These are phyloP conservation scores for Colletotrichum lini DNA, from an alignment of 2,329 filamentous ascomycete genomes.

Conservation along the genomic window DNA sequence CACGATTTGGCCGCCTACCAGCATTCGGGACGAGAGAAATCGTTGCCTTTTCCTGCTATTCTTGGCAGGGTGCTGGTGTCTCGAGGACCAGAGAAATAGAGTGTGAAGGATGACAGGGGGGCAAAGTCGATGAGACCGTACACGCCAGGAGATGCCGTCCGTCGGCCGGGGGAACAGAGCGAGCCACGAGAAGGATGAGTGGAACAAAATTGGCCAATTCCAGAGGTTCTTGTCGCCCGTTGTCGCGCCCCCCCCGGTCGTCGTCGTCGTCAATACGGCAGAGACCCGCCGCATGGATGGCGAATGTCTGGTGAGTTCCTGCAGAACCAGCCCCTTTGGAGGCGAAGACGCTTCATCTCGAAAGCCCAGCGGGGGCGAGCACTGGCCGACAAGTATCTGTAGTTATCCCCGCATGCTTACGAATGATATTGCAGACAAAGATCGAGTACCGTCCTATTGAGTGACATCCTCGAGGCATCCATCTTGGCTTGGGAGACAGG, in stretches of 20 bases:
- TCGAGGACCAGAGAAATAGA: background rate
- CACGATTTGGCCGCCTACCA: background rate
- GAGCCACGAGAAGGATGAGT: conserved; percentile 37
- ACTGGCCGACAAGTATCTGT: background rate
- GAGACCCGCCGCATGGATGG: conserved; percentile 38
- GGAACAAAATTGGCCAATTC: conserved; percentile 40
- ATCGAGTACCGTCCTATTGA: background rate
- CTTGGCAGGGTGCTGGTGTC: conserved; percentile 19
- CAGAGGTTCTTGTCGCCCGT: conserved; percentile 28
- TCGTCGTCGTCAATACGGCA: conserved; percentile 20
- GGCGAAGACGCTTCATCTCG: conserved; percentile 8
- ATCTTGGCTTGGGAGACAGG: background rate
- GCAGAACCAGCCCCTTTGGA: conserved; percentile 36
- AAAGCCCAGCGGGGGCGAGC: conserved; percentile 7
- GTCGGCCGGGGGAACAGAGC: conserved; percentile 38
- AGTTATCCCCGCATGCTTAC: background rate
- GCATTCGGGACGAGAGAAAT: background rate
- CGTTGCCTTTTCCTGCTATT: background rate
- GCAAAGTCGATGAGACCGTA: conserved; percentile 33
- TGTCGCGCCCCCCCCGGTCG: conserved; percentile 31
- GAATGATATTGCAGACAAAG: conserved; percentile 10
- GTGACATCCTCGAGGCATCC: conserved; percentile 15
- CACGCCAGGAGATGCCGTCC: conserved; percentile 33
- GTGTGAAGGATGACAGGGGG: conserved; percentile 11
- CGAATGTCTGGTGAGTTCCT: conserved; percentile 17